A percentile compares a stretch with the other conserved stretches of the same genome.
phyloP scores from a whole-genome alignment of 2,329 filamentous ascomycete genomes.

The Aspergillus chevalieri region DNA sequence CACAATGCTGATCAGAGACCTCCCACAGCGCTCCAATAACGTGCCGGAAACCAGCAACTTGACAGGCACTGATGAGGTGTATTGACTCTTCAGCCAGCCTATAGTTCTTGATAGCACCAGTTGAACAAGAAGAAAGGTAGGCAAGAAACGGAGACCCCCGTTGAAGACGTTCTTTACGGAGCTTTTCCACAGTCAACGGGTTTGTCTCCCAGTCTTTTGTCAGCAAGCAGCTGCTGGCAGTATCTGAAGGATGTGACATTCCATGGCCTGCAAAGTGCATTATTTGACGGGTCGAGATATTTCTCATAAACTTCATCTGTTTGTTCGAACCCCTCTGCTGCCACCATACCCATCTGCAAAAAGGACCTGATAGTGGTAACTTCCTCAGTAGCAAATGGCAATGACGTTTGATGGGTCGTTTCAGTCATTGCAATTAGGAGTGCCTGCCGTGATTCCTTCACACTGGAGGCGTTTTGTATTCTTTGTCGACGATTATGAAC shows the following conservation, averaged over 20 bases:
- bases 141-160: slow-evolving; percentile 25
- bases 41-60: slow-evolving; percentile 37
- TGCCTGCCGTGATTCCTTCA: neutral
- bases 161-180: slow-evolving; percentile 9
- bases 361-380: neutral
- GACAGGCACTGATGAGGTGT: slow-evolving; percentile 33
- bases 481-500: neutral
- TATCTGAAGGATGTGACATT: slow-evolving; percentile 17
- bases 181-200: slow-evolving; percentile 17
- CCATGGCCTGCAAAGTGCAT: slow-evolving; percentile 42
- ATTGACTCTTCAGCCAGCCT: slow-evolving; percentile 32
- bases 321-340: neutral
- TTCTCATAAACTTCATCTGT: neutral
- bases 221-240: slow-evolving; percentile 25
- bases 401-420: neutral
- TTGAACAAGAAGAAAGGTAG: slow-evolving; percentile 37
- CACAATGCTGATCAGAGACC: slow-evolving; percentile 23
- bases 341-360: neutral
- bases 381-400: neutral
- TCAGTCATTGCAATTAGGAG: slow-evolving; percentile 1
- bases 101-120: slow-evolving; percentile 17
- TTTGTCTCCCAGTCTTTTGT: slow-evolving; percentile 18
- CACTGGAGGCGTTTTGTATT: neutral
- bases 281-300: slow-evolving; percentile 21
- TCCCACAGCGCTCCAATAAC: slow-evolving; percentile 41